phyloP scores from a whole-genome alignment of 2,329 filamentous ascomycete species.

The Fusarium humuli region DNA sequence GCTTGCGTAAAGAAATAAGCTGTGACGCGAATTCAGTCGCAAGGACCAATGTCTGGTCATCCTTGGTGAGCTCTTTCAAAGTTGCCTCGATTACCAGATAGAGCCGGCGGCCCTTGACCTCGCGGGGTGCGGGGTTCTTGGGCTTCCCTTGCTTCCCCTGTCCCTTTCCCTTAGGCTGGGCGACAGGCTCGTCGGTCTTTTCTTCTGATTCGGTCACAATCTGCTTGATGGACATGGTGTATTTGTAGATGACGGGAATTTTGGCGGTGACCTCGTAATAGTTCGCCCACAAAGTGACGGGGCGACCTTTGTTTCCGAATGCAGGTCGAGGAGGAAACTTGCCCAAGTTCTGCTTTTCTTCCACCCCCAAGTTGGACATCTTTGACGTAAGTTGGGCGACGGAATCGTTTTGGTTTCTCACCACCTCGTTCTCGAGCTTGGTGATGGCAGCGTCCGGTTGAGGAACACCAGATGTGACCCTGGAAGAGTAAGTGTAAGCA shows the following conservation, averaged over 20 bases:
- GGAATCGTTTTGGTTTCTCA: constrained; percentile 47
- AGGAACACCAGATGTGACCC: constrained; percentile 40
- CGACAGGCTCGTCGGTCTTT: constrained; percentile 5
- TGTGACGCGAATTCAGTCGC: constrained; percentile 66
- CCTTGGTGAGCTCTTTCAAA: constrained; percentile 51
- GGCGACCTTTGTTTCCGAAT: constrained; percentile 58
- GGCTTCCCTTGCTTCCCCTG: constrained; percentile 23
- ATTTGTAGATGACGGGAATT: constrained; percentile 56
- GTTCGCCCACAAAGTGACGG: constrained; percentile 64
- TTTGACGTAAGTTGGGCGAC: constrained; percentile 49
- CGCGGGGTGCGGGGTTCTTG: constrained; percentile 33
- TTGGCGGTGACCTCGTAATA: constrained; percentile 61
- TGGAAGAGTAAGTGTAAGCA: constrained; percentile 26
- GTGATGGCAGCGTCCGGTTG: constrained; percentile 46
- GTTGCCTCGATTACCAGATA: constrained; percentile 56
- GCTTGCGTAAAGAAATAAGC: constrained; percentile 55
- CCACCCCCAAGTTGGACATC: constrained; percentile 52
- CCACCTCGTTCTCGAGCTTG: constrained; percentile 56
- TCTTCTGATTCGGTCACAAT: constrained; percentile 24
- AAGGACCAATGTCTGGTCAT: constrained; percentile 47
- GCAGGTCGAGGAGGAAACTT: constrained; percentile 61
- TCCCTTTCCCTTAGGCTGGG: constrained; percentile 28
- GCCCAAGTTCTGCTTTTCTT: constrained; percentile 40
- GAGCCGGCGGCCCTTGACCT: constrained; percentile 59
- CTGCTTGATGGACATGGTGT: constrained; percentile 56